Base-by-base conservation (phyloP, 306 rosid genomes). In the Cicer arietinum region DNA sequence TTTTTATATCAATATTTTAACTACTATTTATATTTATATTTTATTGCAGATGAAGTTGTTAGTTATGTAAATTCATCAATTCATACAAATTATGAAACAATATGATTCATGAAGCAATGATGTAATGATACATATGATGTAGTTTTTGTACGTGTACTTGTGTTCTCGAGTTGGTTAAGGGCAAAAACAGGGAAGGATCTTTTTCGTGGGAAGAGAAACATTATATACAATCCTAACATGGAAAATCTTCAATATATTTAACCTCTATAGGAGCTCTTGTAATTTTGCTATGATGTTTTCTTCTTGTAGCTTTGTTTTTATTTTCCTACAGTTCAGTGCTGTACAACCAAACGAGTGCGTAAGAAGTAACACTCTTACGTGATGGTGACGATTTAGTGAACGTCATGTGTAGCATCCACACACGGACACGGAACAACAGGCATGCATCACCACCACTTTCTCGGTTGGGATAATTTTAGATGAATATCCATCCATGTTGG, bases 191-290 rank as follows among this genome's bases (percentile, higher is more conserved):
- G 50, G 46, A 84, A 80, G 88, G 85, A 88, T 88, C 88, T 86
- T 88, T 88, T 86, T 88, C 90, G 88, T 88, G 85, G 72, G 80
- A 75, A 82, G 87, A 69, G 85, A 84, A 87, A 86, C 92, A 84
- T 85, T 62, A 80, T 73, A 75, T 76, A 30, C 71, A 79, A 77
- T 41, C 85, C 87, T 52, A 86, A 88, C 78, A 86, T 82, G 46
- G 41, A 43, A 46, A 52, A 52, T 22, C 59, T 14, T 63, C 53
- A 61, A 45, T 58, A 13, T 8, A 7, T 20, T 10, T 30, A 62
- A 56, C 48, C 40, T 69, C 18, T 30, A 30, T 54, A 59, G 18
- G 58, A 37, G 12, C 5, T 22, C 70, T 69, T 50, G 63, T 3
- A 30, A 30, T 54, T 78, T 77, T 60, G 61, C n/a, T 81, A 45